A percentile compares a stretch with the other conserved stretches of the same genome.
These are phyloP conservation scores for Ceratobasidium papillatum DNA, from an alignment of 1,284 basidiomycete genomes.

Conservation along the genomic window DNA sequence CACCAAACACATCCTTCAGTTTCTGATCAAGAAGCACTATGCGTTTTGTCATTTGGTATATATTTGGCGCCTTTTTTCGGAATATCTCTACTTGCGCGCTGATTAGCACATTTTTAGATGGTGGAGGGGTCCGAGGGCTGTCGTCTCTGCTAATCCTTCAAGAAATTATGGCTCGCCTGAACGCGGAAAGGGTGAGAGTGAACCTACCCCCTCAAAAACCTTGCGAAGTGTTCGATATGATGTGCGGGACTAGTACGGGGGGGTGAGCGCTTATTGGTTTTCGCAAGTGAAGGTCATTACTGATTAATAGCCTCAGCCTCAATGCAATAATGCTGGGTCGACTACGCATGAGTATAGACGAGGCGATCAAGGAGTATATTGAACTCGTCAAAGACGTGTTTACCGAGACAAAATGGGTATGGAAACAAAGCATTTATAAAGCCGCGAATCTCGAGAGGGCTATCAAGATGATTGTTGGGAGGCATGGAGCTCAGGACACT, in stretches of 20 bases:
- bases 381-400: conserved; percentile 3
- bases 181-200: neutral
- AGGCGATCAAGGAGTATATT: neutral
- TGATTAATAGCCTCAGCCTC: no score
- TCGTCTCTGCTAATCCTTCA: conserved; percentile 18
- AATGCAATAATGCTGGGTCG: conserved; percentile 52
- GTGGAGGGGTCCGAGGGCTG: conserved; percentile 21
- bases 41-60: neutral
- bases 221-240: conserved; percentile 34
- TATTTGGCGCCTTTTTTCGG: neutral
- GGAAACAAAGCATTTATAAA: conserved; percentile 17
- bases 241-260: conserved; percentile 40
- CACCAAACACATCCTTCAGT: no score
- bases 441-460: neutral
- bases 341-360: conserved; percentile 40
- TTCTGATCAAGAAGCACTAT: no score
- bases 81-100: neutral
- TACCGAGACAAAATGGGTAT: neutral
- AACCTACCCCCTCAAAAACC: neutral
- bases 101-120: neutral
- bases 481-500: conserved; percentile 16
- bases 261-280: conserved; percentile 8
- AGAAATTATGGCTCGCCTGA: conserved; percentile 8
- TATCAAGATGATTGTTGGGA: conserved; percentile 12
- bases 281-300: neutral